These are phyloP conservation scores for Persicaria maculosa DNA, from an alignment of 148 eudicot species.

Conservation along the genomic window DNA sequence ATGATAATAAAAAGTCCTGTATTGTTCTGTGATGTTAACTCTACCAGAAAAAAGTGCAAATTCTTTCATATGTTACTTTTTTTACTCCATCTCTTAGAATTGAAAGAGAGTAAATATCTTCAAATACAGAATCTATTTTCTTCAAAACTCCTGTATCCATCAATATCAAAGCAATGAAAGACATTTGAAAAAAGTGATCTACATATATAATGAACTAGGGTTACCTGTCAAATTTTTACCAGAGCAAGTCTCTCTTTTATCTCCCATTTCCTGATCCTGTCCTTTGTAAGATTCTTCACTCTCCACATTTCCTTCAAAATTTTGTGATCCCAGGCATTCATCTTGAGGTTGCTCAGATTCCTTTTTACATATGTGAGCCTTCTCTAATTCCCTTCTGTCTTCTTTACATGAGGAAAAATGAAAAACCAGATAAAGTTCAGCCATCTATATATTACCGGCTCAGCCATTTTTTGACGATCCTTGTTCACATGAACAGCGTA, in stretches of 20 bases:
- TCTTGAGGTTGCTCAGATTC: conserved; percentile 1
- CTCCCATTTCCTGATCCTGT: conserved; percentile 14
- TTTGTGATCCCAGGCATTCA: neutral
- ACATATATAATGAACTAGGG: conserved; percentile 2
- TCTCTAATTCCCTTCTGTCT: neutral
- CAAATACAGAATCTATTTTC: neutral
- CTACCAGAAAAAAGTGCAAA: neutral
- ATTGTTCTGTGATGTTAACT: neutral
- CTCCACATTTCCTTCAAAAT: neutral
- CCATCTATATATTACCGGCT: neutral
- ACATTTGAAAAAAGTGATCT: neutral
- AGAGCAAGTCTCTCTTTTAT: neutral
- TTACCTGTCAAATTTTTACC: conserved; percentile 17
- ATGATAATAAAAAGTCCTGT: neutral
- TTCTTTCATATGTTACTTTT: neutral
- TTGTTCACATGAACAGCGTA: neutral
- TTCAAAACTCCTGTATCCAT: neutral
- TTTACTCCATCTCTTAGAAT: neutral
- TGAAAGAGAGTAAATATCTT: neutral
- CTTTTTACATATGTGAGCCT: neutral
- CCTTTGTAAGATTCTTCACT: neutral
- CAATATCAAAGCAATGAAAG: conserved; percentile 9
- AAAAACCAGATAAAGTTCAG: neutral
- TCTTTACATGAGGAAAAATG: neutral
- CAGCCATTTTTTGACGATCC: neutral